A percentile compares a stretch with the other conserved stretches of the same genome.
phyloP scores from a whole-genome alignment of 2,329 filamentous ascomycete species.

The Neonectria ditissima region DNA sequence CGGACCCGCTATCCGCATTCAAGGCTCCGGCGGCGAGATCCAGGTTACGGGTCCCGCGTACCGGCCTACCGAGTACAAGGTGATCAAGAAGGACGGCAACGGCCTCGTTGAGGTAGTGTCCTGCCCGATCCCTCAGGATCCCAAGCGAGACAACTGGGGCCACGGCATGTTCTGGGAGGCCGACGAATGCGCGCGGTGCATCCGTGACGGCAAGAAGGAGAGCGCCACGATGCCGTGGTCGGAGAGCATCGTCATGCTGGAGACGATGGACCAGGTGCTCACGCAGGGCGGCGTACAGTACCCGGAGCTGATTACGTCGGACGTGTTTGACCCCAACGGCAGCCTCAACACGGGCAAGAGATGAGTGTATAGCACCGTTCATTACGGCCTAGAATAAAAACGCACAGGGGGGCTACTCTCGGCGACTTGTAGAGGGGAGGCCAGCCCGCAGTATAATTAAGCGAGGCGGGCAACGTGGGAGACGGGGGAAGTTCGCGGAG shows the following conservation, averaged over 20 bases:
- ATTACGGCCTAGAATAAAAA: conserved; percentile 8
- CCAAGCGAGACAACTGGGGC: conserved; percentile 64
- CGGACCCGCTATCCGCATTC: conserved; percentile 79
- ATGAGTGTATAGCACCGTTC: conserved; percentile 31
- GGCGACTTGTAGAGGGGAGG: background rate
- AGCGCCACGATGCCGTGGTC: conserved; percentile 76
- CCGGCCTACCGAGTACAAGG: conserved; percentile 72
- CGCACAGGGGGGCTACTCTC: background rate
- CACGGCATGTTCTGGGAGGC: conserved; percentile 93
- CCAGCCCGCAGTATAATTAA: conserved; percentile 17
- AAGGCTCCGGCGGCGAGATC: conserved; percentile 84
- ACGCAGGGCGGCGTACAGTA: conserved; percentile 66
- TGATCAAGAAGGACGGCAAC: conserved; percentile 67
- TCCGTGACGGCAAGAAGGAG: conserved; percentile 82
- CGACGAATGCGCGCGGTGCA: conserved; percentile 79
- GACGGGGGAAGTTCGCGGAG: conserved; percentile 24
- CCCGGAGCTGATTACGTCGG: conserved; percentile 67
- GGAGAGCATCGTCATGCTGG: conserved; percentile 89
- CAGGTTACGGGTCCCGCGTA: conserved; percentile 80
- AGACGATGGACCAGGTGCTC: conserved; percentile 70
- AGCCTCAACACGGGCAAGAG: conserved; percentile 69
- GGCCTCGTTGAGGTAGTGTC: conserved; percentile 63
- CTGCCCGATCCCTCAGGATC: conserved; percentile 65
- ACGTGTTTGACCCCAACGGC: conserved; percentile 70
- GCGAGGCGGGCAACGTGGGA: conserved; percentile 24